Evolutionary conservation across 2,329 filamentous ascomycete genomes (phyloP).

Genomic region (Fusarium foetens): DNA sequence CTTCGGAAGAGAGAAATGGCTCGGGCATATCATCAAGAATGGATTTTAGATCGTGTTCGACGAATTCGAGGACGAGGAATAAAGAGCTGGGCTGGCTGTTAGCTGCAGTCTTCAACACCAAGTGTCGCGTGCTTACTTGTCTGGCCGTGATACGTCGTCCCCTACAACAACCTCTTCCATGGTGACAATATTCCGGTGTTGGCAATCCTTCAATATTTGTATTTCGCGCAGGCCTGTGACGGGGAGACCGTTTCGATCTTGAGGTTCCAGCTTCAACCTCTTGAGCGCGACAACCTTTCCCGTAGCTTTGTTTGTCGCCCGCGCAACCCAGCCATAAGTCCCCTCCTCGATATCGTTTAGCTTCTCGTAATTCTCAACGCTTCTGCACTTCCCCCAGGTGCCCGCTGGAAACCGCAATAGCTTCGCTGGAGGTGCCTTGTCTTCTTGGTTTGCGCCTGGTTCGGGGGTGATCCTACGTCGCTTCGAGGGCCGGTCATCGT

Average conservation of each 20-base stretch:
- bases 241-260: slow-evolving; percentile 80
- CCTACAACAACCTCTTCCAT: slow-evolving; percentile 88
- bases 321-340: slow-evolving; percentile 92
- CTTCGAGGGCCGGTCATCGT: slow-evolving; percentile 63
- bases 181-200: slow-evolving; percentile 83
- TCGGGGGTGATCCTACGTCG: slow-evolving; percentile 69
- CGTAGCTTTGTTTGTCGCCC: slow-evolving; percentile 78
- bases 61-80: slow-evolving; percentile 95
- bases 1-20: slow-evolving; percentile 90
- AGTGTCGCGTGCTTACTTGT: slow-evolving; percentile 57
- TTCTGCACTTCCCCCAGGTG: slow-evolving; percentile 75
- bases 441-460: slow-evolving; percentile 42
- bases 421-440: slow-evolving; percentile 52
- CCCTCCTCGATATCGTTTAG: slow-evolving; percentile 98
- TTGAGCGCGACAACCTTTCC: slow-evolving; percentile 91
- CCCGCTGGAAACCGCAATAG: slow-evolving; percentile 77
- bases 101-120: slow-evolving; percentile 14
- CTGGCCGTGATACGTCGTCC: slow-evolving; percentile 63
- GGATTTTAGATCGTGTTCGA: slow-evolving; percentile 95
- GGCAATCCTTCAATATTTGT: slow-evolving; percentile 83
- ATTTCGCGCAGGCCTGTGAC: slow-evolving; percentile 95
- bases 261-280: slow-evolving; percentile 86
- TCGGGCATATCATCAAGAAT: slow-evolving; percentile 94
- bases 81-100: slow-evolving; percentile 65
- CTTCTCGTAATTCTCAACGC: slow-evolving; percentile 88